Percentiles rank a stretch among this genome's conserved stretches.
phyloP scores from a whole-genome alignment of 306 rosid species.

The Pterocarpus santalinus region DNA sequence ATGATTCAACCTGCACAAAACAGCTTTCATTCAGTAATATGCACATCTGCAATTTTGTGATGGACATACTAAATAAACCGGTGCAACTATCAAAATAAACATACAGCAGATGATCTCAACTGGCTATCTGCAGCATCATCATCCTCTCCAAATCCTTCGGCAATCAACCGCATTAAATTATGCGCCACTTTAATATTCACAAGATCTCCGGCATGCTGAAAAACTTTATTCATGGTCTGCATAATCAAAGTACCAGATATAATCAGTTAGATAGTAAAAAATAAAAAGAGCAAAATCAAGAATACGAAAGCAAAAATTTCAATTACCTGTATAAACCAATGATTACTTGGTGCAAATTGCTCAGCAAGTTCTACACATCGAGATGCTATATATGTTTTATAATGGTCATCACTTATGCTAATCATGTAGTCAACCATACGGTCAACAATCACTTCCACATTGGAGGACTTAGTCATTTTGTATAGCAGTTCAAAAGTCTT shows the following conservation, averaged over 20 bases:
- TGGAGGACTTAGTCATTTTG: slow-evolving; percentile 97
- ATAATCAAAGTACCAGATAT: slow-evolving; percentile 39
- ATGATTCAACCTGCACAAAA: slow-evolving; percentile 84
- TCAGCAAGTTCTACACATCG: slow-evolving; percentile 97
- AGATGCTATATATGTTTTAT: slow-evolving; percentile 93
- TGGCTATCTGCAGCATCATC: slow-evolving; percentile 83
- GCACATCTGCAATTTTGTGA: slow-evolving; percentile 24
- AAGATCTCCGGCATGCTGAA: slow-evolving; percentile 99
- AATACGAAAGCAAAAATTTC: slow-evolving; percentile 18
- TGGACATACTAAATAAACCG: slow-evolving; percentile 24
- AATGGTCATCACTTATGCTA: slow-evolving; percentile 87
- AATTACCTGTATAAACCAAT: slow-evolving; percentile 98
- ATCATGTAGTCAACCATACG: slow-evolving; percentile 96
- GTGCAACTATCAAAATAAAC: slow-evolving; percentile 52
- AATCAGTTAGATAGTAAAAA: background rate
- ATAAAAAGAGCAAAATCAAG: slow-evolving; percentile 20
- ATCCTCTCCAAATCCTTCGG: slow-evolving; percentile 98
- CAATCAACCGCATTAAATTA: slow-evolving; percentile 95
- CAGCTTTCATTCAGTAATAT: slow-evolving; percentile 31
- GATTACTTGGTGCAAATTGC: slow-evolving; percentile 97
- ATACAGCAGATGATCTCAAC: slow-evolving; percentile 97
- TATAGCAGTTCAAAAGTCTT: slow-evolving; percentile 90
- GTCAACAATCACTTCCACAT: slow-evolving; percentile 97
- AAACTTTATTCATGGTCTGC: slow-evolving; percentile 99
- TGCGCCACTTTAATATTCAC: slow-evolving; percentile 97